These are phyloP conservation scores for Tilletia walkeri DNA, from an alignment of 1,284 basidiomycete species.

Conservation along the genomic window DNA sequence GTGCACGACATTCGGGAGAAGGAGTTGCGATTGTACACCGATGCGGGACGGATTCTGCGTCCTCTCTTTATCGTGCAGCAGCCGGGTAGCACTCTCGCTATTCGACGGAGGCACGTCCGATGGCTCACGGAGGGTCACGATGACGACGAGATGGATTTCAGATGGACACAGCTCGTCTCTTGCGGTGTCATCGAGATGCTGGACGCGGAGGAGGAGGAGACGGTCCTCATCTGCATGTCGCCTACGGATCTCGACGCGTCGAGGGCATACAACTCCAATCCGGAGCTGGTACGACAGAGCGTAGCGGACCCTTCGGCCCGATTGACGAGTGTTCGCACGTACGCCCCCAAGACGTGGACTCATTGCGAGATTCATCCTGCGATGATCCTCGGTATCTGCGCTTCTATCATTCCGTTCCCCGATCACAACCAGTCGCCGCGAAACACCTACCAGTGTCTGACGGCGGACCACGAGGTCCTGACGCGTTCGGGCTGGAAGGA, in stretches of 20 bases:
- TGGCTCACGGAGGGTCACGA: constrained; percentile 62
- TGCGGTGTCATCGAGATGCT: constrained; percentile 88
- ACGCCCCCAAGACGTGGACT: constrained; percentile 69
- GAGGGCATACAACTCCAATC: constrained; percentile 57
- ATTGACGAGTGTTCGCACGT: constrained; percentile 60
- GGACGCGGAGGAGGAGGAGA: constrained; percentile 99
- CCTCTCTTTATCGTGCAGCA: constrained; percentile 92
- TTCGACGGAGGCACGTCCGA: constrained; percentile 79
- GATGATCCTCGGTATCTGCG: constrained; percentile 98
- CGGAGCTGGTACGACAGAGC: constrained; percentile 64
- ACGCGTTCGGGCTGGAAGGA: constrained; percentile 24
- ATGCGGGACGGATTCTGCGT: constrained; percentile 92
- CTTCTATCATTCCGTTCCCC: constrained; percentile 98
- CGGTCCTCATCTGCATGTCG: constrained; percentile 98
- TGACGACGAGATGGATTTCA: constrained; percentile 58
- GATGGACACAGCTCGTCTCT: constrained; percentile 82
- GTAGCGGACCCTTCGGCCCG: constrained; percentile 82
- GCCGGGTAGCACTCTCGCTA: constrained; percentile 71
- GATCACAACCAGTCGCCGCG: constrained; percentile 99
- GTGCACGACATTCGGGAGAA: constrained; percentile 95
- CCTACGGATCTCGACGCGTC: constrained; percentile 83
- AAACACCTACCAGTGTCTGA: constrained; percentile 76
- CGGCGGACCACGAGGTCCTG: constrained; percentile 25
- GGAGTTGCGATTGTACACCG: constrained; percentile 90
- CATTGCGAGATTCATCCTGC: constrained; percentile 99